A percentile compares a stretch with the other conserved stretches of the same genome.
Evolutionary conservation across 306 rosid genomes (phyloP).

Genomic region (Ceratonia siliqua): DNA sequence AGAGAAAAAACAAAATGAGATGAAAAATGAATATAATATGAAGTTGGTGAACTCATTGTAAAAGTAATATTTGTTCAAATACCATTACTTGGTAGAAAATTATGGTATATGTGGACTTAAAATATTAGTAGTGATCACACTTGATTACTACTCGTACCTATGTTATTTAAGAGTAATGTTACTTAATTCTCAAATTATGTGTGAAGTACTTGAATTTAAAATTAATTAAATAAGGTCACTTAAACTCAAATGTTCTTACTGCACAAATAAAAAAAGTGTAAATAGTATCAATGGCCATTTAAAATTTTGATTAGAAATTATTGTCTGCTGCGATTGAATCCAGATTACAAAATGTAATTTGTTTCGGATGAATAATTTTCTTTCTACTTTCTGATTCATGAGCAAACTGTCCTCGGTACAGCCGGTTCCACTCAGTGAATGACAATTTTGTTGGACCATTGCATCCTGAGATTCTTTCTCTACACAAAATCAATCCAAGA

Average conservation of each 20-base stretch:
- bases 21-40: no score
- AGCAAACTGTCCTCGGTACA: conserved; percentile 7
- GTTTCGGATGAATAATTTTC: background rate
- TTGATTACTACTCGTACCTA: background rate
- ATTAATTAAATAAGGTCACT: background rate
- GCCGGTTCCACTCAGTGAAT: conserved; percentile 18
- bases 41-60: no score
- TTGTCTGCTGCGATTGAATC: conserved; percentile 10
- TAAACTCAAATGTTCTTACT: no score
- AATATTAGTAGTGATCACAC: no score
- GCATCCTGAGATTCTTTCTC: conserved; percentile 28
- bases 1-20: no score
- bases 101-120: no score
- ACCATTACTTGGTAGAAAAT: background rate
- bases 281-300: background rate
- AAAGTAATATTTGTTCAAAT: background rate
- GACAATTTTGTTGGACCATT: conserved; percentile 17
- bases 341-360: background rate
- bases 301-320: no score
- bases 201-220: no score
- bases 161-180: background rate
- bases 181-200: background rate
- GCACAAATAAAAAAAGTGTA: background rate
- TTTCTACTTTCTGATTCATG: conserved; percentile 29
- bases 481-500: conserved; percentile 25